These are phyloP conservation scores for Candida insectalens DNA, from an alignment of 805 yeast species.

Conservation along the genomic window DNA sequence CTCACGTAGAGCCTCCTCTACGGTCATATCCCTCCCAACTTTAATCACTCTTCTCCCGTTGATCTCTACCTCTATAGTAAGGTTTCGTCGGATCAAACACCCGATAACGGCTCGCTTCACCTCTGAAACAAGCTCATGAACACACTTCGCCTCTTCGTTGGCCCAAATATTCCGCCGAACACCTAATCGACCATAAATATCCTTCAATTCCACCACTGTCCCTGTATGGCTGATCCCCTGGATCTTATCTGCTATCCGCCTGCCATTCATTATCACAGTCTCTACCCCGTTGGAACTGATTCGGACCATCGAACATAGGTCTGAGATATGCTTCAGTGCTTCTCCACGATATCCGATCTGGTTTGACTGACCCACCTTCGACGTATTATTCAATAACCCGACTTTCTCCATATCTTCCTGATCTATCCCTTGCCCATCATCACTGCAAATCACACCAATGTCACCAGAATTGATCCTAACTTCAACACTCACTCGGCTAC, in stretches of 20 bases:
- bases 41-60: too few species aligned
- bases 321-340: constrained; percentile 48
- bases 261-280: constrained; percentile 6
- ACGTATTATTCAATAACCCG: constrained; percentile 43
- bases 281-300: constrained; percentile 32
- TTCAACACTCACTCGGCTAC: too few species aligned
- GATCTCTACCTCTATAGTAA: too few species aligned
- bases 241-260: too few species aligned
- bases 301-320: constrained; percentile 31
- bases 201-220: neutral
- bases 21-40: too few species aligned
- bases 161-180: neutral
- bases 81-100: too few species aligned
- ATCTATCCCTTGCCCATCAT: constrained; percentile 65
- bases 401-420: constrained; percentile 35
- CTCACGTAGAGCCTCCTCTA: too few species aligned
- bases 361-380: constrained; percentile 35
- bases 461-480: too few species aligned
- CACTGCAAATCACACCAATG: constrained; percentile 40
- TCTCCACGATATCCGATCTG: constrained; percentile 71
- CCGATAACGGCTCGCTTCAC: neutral
- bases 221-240: neutral
- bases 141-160: neutral
- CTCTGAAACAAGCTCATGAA: neutral
- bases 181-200: constrained; percentile 1